Base-by-base conservation (phyloP, 805 yeast species). In the Ogataea philodendri region DNA sequence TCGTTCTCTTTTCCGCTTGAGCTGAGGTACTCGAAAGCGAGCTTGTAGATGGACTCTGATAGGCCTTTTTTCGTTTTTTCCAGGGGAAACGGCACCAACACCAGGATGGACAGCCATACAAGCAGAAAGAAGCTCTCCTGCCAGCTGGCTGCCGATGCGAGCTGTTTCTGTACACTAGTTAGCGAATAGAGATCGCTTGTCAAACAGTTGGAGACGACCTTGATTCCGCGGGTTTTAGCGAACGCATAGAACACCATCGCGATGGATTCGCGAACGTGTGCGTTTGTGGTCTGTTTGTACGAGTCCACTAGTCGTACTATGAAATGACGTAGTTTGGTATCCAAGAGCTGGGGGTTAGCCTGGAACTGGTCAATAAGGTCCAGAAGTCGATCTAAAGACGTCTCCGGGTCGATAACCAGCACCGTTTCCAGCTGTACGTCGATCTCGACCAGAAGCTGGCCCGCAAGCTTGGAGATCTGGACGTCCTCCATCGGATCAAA, bases 51-150 rank as follows among this genome's bases (percentile, higher is more conserved):
- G 2, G 54, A 35, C 1, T 49, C 44, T 4, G 71, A 49, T 5
- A 72, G 55, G 0, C 57, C 37, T 0, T 52, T 39, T 3, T 54
- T 30, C 10, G 81, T 57, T 0, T 59, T 44, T 1, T 56, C 59
- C 16, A 89, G 61, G 2, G 74, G 69, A 51, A 89, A 88, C 0
- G 97, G 97, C 0, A 80, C 75, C n/a, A 84, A 61, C 0, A 78
- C 70, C 15, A 88, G 60, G 7, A 81, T 75, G 0, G 81, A 70
- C 7, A 86, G 66, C 95, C 96, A 89, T 3, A 83, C 62, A 7
- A 87, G 57, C 26, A 78, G 52, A 8, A 80, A 57, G 38, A 64
- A 78, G 22, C 61, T 52, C 19, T 64, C 65, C 31, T 70, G 65
- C 84, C 82, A 76, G 11, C 31, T n/a, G 5, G 44, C 28, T 5